Base-by-base conservation (phyloP, 164 flowering plant species). In the Berberis vulgaris region DNA sequence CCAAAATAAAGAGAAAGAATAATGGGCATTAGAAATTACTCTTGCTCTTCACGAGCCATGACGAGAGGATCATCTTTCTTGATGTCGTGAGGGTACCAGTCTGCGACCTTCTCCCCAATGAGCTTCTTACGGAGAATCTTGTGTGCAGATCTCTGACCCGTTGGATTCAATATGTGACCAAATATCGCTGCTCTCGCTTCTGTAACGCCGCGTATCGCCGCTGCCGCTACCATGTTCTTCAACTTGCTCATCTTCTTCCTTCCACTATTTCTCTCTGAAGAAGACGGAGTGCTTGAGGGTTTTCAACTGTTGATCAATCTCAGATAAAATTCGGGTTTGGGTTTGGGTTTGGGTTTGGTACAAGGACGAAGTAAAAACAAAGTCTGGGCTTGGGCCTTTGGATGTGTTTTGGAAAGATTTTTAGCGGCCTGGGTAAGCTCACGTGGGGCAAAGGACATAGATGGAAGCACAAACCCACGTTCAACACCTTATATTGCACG, bases 141-240 rank as follows among this genome's bases (percentile, higher is more conserved):
- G 71, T 88, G 91, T 4, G 94, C 60, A 12, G 97, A 85, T 70
- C 83, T 78, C 77, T 84, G 78, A 2, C 93, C 98, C 0, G 90
- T 84, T 10, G 91, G 92, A 74, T 93, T 93, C 10, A 93, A 78
- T 7, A 89, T 78, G 60, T 88, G 97, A 0, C 97, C 98, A 39
- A 93, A 93, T 69, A 93, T 93, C 69, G 71, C 74, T 0, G 94
- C 94, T 74, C 96, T 76, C 0, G 90, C 97, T 74, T 89, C 92
- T 4, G 80, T 68, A 44, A 88, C 83, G 5, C 97, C 94, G 56
- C 4, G 63, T 1, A 66, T 66, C 2, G 84, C 88, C 46, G 85
- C 95, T 38, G 76, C 61, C 3, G 80, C 77, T 74, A 92, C 47
- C 53, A 83, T 54, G 59, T 56, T 66, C 83, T 77, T 89, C 67